A percentile compares a stretch with the other conserved stretches of the same genome.
phyloP scores from a whole-genome alignment of 768 basidiomycete species.

The Leccinum sublutescens region DNA sequence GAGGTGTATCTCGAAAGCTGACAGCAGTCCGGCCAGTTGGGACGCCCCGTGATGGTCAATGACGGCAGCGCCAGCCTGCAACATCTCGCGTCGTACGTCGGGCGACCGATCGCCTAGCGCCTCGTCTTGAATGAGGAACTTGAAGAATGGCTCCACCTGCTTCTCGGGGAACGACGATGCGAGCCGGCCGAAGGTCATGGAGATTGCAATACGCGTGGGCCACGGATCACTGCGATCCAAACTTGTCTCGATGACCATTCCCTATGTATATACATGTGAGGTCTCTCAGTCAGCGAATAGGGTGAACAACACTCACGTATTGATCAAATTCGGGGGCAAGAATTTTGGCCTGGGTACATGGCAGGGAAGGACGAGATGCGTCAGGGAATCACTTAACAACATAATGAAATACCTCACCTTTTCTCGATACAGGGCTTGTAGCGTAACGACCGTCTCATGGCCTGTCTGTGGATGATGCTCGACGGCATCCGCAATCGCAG shows the following conservation, averaged over 20 bases:
- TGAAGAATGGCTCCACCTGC: conserved; percentile 71
- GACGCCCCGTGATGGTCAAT: conserved; percentile 81
- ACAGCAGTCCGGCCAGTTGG: conserved; percentile 70
- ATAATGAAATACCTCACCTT: conserved; percentile 47
- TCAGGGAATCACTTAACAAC: background rate
- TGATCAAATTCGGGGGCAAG: conserved; percentile 90
- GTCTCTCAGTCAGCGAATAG: background rate
- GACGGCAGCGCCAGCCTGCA: conserved; percentile 77
- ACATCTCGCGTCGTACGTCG: conserved; percentile 83
- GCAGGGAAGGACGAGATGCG: background rate
- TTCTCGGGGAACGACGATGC: conserved; percentile 62
- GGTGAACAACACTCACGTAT: conserved; percentile 58
- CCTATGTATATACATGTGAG: conserved; percentile 43
- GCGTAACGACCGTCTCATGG: conserved; percentile 42
- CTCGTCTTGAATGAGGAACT: conserved; percentile 80
- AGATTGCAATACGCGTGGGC: conserved; percentile 75
- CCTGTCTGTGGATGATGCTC: conserved; percentile 65
- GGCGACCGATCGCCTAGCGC: conserved; percentile 83
- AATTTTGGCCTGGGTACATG: conserved; percentile 61
- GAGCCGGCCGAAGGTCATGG: conserved; percentile 62
- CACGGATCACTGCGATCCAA: conserved; percentile 90
- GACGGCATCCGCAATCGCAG: conserved; percentile 74
- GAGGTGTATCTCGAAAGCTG: conserved; percentile 79
- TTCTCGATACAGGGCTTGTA: conserved; percentile 78
- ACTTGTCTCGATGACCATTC: conserved; percentile 88